Evolutionary conservation across 148 eudicot species (phyloP).

Genomic region (Polygonum maritimum): DNA sequence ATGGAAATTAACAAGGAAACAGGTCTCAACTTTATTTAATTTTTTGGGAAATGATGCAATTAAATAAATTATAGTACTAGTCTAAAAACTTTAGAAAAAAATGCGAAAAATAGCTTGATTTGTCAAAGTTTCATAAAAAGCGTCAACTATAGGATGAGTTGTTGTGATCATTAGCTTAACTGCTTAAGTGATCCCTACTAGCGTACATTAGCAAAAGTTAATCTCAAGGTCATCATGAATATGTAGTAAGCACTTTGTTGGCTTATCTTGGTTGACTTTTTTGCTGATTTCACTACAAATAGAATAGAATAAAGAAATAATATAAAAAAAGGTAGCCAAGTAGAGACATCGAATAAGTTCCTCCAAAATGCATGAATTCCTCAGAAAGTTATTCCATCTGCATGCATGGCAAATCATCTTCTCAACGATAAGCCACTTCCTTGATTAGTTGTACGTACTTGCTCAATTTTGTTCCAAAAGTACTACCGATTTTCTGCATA

Average conservation of each 20-base stretch:
- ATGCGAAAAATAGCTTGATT: too few relatives aligned
- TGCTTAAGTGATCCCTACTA: neutral
- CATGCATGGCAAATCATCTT: neutral
- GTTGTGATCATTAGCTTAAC: too few relatives aligned
- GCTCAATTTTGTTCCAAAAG: neutral
- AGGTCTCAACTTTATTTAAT: too few relatives aligned
- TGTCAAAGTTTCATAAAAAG: too few relatives aligned
- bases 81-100: too few relatives aligned
- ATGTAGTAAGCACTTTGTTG: neutral
- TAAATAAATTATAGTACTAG: too few relatives aligned
- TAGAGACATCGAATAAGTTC: neutral
- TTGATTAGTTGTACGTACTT: neutral
- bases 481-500: neutral
- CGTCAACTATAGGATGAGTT: too few relatives aligned
- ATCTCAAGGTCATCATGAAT: neutral
- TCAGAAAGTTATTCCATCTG: neutral
- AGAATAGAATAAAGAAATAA: neutral
- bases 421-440: too few relatives aligned
- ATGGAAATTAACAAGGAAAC: too few relatives aligned
- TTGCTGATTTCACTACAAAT: conserved; percentile 4
- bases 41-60: too few relatives aligned
- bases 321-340: neutral
- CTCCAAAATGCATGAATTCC: neutral
- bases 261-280: conserved; percentile 7
- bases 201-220: neutral